Evolutionary conservation across 306 rosid genomes (phyloP), one percentile per base, ranked within the genome.

Genomic region (Gynostemma pentaphyllum): DNA sequence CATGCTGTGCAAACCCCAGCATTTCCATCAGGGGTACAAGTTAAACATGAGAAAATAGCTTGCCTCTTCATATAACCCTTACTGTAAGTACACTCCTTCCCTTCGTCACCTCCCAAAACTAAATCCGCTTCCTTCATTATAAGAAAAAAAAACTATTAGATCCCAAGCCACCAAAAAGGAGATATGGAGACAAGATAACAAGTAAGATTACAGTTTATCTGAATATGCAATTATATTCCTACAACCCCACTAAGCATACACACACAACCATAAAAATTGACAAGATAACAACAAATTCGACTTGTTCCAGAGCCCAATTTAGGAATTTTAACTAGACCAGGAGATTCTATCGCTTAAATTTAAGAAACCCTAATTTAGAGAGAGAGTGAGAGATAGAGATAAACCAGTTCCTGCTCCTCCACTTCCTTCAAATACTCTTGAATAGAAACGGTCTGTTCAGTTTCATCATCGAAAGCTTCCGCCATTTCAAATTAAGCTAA

Each of bases 1-100:
- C 99, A 94, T 60, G 99, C 99, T n/a, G 95, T 86, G 81, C 99
- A 94, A 66, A 94, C 97, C 76, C 99, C 99, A 76, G 95, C 94
- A 78, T 88, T 88, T 50, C 99, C 99, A 23, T 81, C 94, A 4
- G 97, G 97, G 67, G 88, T 80, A 72, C 99, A 94, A 45, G 99
- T 94, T 68, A 94, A 80, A 77, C 99, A 94, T 34, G 99, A 94
- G 76, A 94, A 94, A 75, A 94, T 78, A 45, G 99, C 99, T 70
- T 94, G 99, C 75, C 97, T 85, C 80, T 86, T 94, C 97, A 94
- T 78, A 74, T 94, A 88, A 41, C 99, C 95, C 53, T 79, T 88
- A 67, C 45, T 79, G 59, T 88, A 88, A 75, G 99, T 94, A 75
- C 99, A 94, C 71, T 88, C 99, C 75, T 86, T 86, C 63, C 99